A percentile compares a stretch with the other conserved stretches of the same genome.
Conservation (phyloP, 768 basidiomycete species). For the Boletus bicolor region DNA sequence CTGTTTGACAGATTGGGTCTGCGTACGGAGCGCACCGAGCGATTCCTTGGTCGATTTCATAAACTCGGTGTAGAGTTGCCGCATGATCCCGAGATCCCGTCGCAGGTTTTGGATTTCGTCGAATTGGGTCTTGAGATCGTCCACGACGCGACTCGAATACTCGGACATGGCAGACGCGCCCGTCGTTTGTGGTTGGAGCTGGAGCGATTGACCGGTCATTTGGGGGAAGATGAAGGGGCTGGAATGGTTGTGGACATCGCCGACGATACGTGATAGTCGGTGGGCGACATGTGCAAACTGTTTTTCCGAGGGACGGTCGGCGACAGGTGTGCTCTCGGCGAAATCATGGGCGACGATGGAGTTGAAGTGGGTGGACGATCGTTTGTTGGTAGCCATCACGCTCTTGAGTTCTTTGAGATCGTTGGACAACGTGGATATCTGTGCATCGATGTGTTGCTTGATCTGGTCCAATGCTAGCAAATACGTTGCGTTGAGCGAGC, state of each 20-base stretch:
- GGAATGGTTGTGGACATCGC: conserved; percentile 34
- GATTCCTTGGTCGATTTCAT: conserved; percentile 89
- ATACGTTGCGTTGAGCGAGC: conserved; percentile 5
- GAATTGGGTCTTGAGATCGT: conserved; percentile 86
- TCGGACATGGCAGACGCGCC: conserved; percentile 73
- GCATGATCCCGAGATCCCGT: conserved; percentile 88
- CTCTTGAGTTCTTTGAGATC: conserved; percentile 88
- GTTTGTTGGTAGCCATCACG: conserved; percentile 53
- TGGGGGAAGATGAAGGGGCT: conserved; percentile 50
- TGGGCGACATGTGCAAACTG: conserved; percentile 74
- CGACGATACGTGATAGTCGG: conserved; percentile 69
- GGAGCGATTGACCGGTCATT: conserved; percentile 63
- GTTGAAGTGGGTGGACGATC: conserved; percentile 47
- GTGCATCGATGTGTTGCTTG: conserved; percentile 94
- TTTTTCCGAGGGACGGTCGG: conserved; percentile 67
- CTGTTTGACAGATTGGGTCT: conserved; percentile 86
- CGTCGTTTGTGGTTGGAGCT: conserved; percentile 61
- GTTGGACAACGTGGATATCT: conserved; percentile 79
- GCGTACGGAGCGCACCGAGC: conserved; percentile 69
- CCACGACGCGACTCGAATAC: conserved; percentile 68
- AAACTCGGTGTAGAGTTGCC: conserved; percentile 93
- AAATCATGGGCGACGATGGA: conserved; percentile 53
- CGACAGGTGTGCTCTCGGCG: conserved; percentile 61
- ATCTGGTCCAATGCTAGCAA: conserved; percentile 90
- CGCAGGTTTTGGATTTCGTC: conserved; percentile 94